Conservation (phyloP, 306 rosid genomes). For the Betula pendula region DNA sequence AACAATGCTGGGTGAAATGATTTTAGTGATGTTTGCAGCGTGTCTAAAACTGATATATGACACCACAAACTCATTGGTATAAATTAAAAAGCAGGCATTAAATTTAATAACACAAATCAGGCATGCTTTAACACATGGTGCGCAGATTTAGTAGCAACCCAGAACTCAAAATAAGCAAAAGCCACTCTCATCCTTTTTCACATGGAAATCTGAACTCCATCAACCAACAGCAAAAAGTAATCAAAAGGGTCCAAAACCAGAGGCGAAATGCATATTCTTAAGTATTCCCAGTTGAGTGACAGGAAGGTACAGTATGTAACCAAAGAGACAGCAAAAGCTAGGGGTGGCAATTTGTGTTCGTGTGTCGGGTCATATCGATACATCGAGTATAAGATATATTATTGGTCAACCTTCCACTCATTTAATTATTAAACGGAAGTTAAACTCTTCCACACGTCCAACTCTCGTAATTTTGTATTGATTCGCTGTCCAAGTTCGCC, state of each 20-base stretch:
- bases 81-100: not conserved
- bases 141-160: not conserved
- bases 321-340: not conserved
- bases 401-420: no score
- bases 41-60: not conserved
- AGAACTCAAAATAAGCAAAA: not conserved
- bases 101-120: no score
- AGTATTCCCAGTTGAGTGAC: no score
- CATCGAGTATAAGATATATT: no score
- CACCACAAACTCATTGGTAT: not conserved
- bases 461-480: no score
- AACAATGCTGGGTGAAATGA: not conserved
- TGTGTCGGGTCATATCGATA: no score
- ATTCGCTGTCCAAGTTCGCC: no score
- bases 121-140: not conserved
- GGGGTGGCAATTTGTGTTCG: no score
- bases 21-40: not conserved
- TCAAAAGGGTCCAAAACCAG: not conserved
- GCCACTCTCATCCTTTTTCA: not conserved
- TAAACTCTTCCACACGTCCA: no score
- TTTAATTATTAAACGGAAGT: no score
- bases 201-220: not conserved
- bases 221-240: not conserved
- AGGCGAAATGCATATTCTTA: not conserved
- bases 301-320: not conserved